Evolutionary conservation across 176 grass and related monocot species (phyloP), one percentile per base, ranked within the genome.

Genomic region (Aegilops longissima): DNA sequence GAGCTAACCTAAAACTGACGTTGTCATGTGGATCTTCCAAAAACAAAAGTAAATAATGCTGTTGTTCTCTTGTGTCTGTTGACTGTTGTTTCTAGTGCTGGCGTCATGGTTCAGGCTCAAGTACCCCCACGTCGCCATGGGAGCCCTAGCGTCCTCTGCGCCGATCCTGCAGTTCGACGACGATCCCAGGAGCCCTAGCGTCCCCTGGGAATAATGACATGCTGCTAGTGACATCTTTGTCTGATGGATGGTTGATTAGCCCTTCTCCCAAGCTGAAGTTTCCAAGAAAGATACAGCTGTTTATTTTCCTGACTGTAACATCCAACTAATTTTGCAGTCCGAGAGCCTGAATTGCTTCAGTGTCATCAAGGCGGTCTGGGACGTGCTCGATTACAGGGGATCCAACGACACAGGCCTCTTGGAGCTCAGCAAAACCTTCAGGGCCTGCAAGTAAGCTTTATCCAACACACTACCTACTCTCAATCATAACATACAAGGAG

Each of bases 51-150:
- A 27, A 75, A 4, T 74, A 11, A 49, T 4, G 11, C 63, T 49
- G 8, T 82, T 76, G 61, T 35, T 65, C 2, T 39, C 38, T 85
- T 90, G 3, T 74, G 75, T 34, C 3, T 16, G 58, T 91, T 74
- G 75, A 44, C 8, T 12, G 58, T 91, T 78, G 82, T 76, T 56
- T 56, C 62, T 3, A 94, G 93, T 95, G 97, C 47, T 98, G 75
- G 92, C 97, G 12, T 91, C 97, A 1, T 98, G 97, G 97, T 96
- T 98, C 94, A 92, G 97, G 85, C 76, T 98, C 20, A 98, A 98
- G 85, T 98, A 98, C 72, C 97, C 97, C 21, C 97, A 96, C n/a
- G 81, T 98, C 11, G 27, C 94, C 76, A 87, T 98, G 88, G 97
- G 97, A 10, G 97, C 97, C 12, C 3, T 98, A 24, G 89, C 97